Evolutionary conservation across 805 yeast species (phyloP).

Genomic region (Metschnikowia rubicola): DNA sequence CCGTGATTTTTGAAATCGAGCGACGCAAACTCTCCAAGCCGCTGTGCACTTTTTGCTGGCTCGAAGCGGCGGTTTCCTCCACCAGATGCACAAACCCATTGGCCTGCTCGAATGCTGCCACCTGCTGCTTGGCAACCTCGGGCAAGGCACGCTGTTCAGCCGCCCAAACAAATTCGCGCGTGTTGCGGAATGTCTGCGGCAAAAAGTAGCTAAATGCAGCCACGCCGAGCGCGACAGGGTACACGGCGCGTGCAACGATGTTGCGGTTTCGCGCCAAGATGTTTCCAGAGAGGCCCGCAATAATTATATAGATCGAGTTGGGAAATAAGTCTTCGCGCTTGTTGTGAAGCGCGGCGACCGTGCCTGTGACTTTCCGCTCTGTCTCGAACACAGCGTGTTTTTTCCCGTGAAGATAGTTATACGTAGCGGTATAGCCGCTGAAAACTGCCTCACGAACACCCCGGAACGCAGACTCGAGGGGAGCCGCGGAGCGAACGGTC

Average conservation of each 20-base stretch:
- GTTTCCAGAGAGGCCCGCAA: slow-evolving; percentile 70
- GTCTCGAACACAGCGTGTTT: slow-evolving; percentile 50
- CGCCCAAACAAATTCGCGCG: slow-evolving; percentile 53
- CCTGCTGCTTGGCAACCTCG: slow-evolving; percentile 59
- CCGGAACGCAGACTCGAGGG: slow-evolving; percentile 48
- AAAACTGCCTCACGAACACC: slow-evolving; percentile 44
- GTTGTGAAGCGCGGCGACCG: slow-evolving; percentile 61
- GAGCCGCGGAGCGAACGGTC: slow-evolving; percentile 49
- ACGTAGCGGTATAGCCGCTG: slow-evolving; percentile 24
- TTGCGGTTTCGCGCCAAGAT: slow-evolving; percentile 69
- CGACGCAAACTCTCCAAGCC: slow-evolving; percentile 39
- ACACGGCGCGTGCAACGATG: slow-evolving; percentile 47
- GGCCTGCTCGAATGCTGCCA: slow-evolving; percentile 34
- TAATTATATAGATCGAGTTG: slow-evolving; percentile 60
- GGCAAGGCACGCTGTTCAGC: slow-evolving; percentile 63
- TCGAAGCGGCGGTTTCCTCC: slow-evolving; percentile 38
- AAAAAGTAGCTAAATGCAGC: slow-evolving; percentile 65
- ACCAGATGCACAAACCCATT: slow-evolving; percentile 40
- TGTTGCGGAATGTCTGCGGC: slow-evolving; percentile 68
- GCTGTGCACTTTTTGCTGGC: slow-evolving; percentile 35
- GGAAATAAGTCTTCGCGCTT: slow-evolving; percentile 70
- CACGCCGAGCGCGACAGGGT: slow-evolving; percentile 60
- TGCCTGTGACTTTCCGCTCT: slow-evolving; percentile 62
- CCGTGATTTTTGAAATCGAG: slow-evolving; percentile 55
- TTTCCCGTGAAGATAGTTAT: slow-evolving; percentile 41